A percentile compares a stretch with the other conserved stretches of the same genome.
Evolutionary conservation across 257 asterid genomes (phyloP).

Genomic region (Linaria vulgaris): DNA sequence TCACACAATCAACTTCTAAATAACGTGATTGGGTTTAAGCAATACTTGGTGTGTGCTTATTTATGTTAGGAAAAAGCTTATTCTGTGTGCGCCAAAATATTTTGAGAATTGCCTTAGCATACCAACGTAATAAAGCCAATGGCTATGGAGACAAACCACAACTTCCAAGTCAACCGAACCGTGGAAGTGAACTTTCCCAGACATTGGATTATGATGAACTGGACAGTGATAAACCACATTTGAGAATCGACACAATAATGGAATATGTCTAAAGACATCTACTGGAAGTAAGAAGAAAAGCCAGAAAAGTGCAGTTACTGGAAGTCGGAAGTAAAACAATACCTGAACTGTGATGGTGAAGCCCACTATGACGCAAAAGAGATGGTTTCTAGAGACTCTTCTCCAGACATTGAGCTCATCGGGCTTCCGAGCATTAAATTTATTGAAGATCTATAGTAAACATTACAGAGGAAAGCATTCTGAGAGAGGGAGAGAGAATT

Average conservation of each 20-base stretch:
- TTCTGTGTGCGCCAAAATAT: too few relatives aligned
- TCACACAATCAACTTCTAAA: too few relatives aligned
- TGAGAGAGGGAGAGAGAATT: slow-evolving; percentile 1
- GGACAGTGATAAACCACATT: slow-evolving; percentile 17
- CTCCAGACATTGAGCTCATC: slow-evolving; percentile 77
- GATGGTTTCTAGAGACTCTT: slow-evolving; percentile 74
- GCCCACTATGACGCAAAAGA: slow-evolving; percentile 69
- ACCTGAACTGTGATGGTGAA: slow-evolving; percentile 90
- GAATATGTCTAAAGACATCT: not conserved
- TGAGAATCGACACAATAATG: not conserved
- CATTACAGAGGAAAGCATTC: slow-evolving; percentile 13
- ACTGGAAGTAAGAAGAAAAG: slow-evolving; percentile 15
- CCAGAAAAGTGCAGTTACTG: not conserved
- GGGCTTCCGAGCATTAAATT: slow-evolving; percentile 90
- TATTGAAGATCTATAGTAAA: slow-evolving; percentile 66
- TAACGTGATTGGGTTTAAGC: too few relatives aligned
- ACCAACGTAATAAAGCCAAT: slow-evolving; percentile 72
- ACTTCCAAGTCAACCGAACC: slow-evolving; percentile 77
- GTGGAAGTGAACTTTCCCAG: slow-evolving; percentile 77
- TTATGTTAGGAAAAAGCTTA: too few relatives aligned
- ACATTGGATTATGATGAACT: slow-evolving; percentile 79
- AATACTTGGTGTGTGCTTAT: too few relatives aligned
- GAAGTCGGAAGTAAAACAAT: slow-evolving; percentile 9
- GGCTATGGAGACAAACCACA: slow-evolving; percentile 86
- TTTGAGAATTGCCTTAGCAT: not conserved